phyloP scores from a whole-genome alignment of 139 green algal genomes.

The Closterium sp. region DNA sequence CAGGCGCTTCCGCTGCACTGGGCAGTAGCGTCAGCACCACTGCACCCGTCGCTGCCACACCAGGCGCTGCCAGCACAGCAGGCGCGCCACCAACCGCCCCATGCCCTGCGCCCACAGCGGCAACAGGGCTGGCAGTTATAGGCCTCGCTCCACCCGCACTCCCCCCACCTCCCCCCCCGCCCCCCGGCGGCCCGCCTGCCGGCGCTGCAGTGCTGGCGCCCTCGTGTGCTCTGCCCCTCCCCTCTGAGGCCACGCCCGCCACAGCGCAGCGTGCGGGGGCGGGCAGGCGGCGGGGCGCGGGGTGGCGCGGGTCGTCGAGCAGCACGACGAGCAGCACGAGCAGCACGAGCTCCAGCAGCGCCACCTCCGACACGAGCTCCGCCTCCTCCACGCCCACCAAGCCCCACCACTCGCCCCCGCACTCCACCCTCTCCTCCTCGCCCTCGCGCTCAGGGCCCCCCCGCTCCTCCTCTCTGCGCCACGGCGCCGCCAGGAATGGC shows the following conservation, averaged over 20 bases:
- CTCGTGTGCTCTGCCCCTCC: background rate
- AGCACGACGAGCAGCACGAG: background rate
- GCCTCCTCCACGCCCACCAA: background rate
- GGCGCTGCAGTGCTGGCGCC: background rate
- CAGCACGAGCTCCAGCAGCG: background rate
- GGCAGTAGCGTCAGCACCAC: too few species aligned
- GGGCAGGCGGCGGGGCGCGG: background rate
- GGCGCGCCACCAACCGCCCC: too few species aligned
- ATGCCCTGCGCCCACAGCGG: background rate
- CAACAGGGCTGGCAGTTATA: background rate
- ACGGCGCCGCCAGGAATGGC: background rate
- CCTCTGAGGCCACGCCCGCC: background rate
- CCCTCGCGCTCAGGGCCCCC: background rate
- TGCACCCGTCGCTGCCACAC: too few species aligned
- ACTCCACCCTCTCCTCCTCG: background rate
- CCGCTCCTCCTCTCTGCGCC: background rate
- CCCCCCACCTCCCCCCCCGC: background rate
- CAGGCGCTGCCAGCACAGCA: too few species aligned
- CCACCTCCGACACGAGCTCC: background rate
- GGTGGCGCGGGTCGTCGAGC: background rate
- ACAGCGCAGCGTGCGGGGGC: background rate
- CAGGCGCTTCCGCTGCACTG: too few species aligned
- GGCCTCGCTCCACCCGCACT: background rate
- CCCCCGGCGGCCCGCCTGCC: background rate
- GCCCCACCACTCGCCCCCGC: background rate